Evolutionary conservation across 331 rosid genomes (phyloP).

Genomic region (Malus hybrid): DNA sequence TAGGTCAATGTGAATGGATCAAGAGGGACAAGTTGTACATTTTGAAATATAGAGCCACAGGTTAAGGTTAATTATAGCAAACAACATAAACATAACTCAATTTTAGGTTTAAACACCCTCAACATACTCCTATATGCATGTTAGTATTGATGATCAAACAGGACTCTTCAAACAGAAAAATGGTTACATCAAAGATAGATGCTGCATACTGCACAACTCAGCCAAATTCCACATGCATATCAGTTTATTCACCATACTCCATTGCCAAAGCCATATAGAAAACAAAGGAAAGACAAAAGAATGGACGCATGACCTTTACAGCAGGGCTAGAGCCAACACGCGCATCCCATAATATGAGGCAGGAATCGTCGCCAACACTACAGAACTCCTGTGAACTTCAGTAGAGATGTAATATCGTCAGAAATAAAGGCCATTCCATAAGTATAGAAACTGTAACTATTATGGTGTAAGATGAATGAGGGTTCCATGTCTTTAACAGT

Average conservation of each 20-base stretch:
- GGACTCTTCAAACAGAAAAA: not conserved
- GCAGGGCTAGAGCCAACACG: slow-evolving; percentile 80
- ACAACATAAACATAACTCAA: not conserved
- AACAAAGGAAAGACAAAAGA: not conserved
- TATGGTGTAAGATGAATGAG: not conserved
- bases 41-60: not conserved
- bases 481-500: not conserved
- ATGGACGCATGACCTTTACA: slow-evolving; percentile 56
- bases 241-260: not conserved
- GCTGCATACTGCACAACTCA: not conserved
- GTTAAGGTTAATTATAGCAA: not conserved
- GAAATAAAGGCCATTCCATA: slow-evolving; percentile 5
- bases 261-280: not conserved
- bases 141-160: not conserved
- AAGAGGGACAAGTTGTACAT: not conserved
- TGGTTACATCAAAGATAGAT: not conserved
- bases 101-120: not conserved
- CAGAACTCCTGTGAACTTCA: slow-evolving; percentile 98
- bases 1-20: not conserved
- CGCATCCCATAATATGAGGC: slow-evolving; percentile 99
- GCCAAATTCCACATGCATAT: not conserved
- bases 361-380: slow-evolving; percentile 97
- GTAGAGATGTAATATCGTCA: slow-evolving; percentile 30
- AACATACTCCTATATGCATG: not conserved
- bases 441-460: not conserved